Evolutionary conservation across 108 stramenopile genomes (phyloP).

Genomic region (Skeletonema grethae): DNA sequence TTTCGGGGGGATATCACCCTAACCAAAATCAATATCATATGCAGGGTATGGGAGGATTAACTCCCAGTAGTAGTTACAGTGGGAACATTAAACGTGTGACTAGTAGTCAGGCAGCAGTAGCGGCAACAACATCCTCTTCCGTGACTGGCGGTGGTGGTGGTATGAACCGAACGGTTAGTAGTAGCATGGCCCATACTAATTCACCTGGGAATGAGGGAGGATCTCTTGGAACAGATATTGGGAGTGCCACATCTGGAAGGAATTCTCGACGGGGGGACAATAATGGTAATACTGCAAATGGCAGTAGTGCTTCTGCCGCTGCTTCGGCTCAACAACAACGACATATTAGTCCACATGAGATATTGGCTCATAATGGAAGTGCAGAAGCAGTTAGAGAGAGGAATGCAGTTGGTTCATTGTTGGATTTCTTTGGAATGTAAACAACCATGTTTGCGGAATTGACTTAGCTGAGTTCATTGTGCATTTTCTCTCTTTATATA

Average conservation of each 20-base stretch:
- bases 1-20: background rate
- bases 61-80: slow-evolving; percentile 3
- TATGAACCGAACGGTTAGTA: background rate
- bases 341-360: slow-evolving; percentile 51
- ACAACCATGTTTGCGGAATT: background rate
- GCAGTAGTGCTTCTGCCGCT: background rate
- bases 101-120: slow-evolving; percentile 19
- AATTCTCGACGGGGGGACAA: slow-evolving; percentile 8
- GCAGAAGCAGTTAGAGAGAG: slow-evolving; percentile 51
- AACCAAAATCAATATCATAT: slow-evolving; percentile 4
- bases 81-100: slow-evolving; percentile 21
- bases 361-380: slow-evolving; percentile 47
- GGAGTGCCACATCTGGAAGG: background rate
- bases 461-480: background rate
- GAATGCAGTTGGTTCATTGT: slow-evolving; percentile 44
- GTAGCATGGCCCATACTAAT: background rate
- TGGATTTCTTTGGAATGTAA: slow-evolving; percentile 58
- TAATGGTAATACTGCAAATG: background rate
- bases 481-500: background rate
- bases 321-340: background rate
- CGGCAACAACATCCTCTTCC: background rate
- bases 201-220: background rate
- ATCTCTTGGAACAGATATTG: background rate
- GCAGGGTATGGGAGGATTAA: slow-evolving; percentile 9
- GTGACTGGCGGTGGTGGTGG: slow-evolving; percentile 11